Evolutionary conservation across 768 basidiomycete species (phyloP), one percentile per base, ranked within the genome.

Genomic region (Rhodotorula kratochvilovae): DNA sequence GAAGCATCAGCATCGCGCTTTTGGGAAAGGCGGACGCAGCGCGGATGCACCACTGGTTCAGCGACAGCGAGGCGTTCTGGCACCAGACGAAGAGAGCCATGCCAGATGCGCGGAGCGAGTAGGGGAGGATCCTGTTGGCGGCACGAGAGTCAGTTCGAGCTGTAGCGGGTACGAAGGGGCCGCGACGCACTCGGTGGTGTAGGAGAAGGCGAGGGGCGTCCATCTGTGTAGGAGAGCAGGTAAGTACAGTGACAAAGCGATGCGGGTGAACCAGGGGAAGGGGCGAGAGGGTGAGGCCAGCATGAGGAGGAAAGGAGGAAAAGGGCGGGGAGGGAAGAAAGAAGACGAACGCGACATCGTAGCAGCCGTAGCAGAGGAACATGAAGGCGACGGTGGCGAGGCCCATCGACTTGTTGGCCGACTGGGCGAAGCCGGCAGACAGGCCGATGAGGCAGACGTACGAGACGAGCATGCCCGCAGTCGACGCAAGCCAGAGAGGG

Each of bases 51-150:
- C 86, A 87, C 74, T 86, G 86, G 76, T 88, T 88, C 83, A 87
- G 86, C 81, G 86, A 86, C 12, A 84, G 81, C 13, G 85, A 85
- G 39, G 82, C 79, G 21, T 86, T 84, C 56, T 83, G 81, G 78
- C 84, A 86, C 82, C 83, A 85, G 72, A 88, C 48, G 48, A 50
- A 50, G 59, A 61, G 42, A 0, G 59, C 42, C 43, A 61, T 48
- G 56, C 69, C 46, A 5, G 35, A 33, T 27, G 61, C 51, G 50
- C 72, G 43, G 58, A 67, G 43, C 45, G 63, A 66, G 53, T 68
- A 62, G 29, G 67, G 70, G 8, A 65, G 51, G 39, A 60, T 36
- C 66, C 64, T 36, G 57, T 56, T 17, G 17, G 31, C n/a, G 11
- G 12, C 15, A 25, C 6, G 17, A 23, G 48, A 23, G 48, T 48